Evolutionary conservation across 2,329 filamentous ascomycete genomes (phyloP), one percentile per base, ranked within the genome.

Genomic region (Colletotrichum eremochloae): DNA sequence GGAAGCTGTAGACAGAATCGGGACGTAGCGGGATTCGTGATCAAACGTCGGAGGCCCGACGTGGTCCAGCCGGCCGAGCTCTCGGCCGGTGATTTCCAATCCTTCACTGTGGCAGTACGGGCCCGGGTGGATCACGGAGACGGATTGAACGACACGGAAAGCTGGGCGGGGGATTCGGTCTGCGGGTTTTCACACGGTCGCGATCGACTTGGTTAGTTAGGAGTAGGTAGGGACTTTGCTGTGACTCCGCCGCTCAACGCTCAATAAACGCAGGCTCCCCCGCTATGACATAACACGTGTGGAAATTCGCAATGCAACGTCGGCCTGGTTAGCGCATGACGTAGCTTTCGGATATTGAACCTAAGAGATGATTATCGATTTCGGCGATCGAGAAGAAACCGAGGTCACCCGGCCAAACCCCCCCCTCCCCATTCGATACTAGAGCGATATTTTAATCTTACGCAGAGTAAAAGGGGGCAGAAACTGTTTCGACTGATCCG

Each of bases 261-360:
- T 65, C 42, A 11, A 48, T 36, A 46, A 31, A 46, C n/a, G 36
- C 18, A 48, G 31, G 44, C 29, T 60, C 38, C 70, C 66, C 70
- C 70, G 70, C 70, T 69, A 65, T 72, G 60, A 72, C 66, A 48
- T 24, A 65, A 42, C 65, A 69, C 66, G 29, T 24, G 60, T 72
- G 70, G 70, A 56, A 69, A 57, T 69, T 55, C 61, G 40, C 38
- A 65, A 61, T 61, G 70, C 56, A 61, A 65, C 70, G 20, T 48
- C 46, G 69, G 40, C 55, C 56, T 60, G 66, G 60, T 72, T 58
- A 36, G 12, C 29, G 38, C 66, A 55, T 69, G 66, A 69, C 66
- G 60, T 61, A 69, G 57, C 31, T 58, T 56, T 44, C 48, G 55
- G n/a, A 36, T 29, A 50, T 56, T 56, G 55, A 69, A 50, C 24